These are phyloP conservation scores for Backusella parvicylindrica DNA, from an alignment of 192 early-diverging fungal species.

Conservation along the genomic window DNA sequence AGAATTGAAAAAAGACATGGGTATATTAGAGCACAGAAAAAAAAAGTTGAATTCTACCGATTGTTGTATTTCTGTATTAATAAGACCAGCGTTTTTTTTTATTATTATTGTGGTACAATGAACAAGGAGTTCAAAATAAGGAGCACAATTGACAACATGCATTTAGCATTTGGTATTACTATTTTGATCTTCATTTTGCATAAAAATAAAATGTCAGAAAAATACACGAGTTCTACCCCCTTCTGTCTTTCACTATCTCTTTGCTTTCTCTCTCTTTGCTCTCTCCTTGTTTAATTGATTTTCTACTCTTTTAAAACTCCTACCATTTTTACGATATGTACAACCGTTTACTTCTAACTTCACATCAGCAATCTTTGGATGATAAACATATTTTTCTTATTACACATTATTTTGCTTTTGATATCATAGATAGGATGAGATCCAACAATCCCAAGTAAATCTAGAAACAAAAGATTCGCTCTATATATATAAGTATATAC, in stretches of 20 bases:
- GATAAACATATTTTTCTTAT: too few species aligned
- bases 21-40: not conserved
- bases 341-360: not conserved
- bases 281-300: not conserved
- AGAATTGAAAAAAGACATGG: not conserved
- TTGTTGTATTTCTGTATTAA: not conserved
- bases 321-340: not conserved
- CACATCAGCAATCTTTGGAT: not conserved
- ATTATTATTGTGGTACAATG: not conserved
- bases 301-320: not conserved
- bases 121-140: not conserved
- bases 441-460: too few species aligned
- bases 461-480: too few species aligned
- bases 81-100: not conserved
- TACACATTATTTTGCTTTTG: too few species aligned
- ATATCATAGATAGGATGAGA: too few species aligned
- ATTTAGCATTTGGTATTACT: not conserved
- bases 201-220: not conserved
- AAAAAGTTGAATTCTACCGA: not conserved
- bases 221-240: not conserved
- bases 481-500: not conserved
- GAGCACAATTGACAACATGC: constrained; percentile 1
- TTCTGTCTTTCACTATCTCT: not conserved
- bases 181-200: not conserved
- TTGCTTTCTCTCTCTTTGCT: not conserved